Conservation (phyloP, 305 asterid species). For the Coffea humblotiana region DNA sequence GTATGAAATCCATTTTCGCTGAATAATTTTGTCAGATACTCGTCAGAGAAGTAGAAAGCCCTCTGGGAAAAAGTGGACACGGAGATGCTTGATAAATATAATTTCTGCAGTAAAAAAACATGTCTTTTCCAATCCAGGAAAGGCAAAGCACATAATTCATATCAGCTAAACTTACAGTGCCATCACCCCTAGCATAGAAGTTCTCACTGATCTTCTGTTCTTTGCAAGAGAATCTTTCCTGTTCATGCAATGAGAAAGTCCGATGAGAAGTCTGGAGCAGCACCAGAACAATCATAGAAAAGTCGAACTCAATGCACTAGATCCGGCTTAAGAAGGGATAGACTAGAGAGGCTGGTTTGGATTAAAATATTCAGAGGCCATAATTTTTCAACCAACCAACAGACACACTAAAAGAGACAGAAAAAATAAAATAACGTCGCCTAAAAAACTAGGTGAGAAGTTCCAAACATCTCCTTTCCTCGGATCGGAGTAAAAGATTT, state of each 20-base stretch:
- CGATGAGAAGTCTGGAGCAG: slow-evolving; percentile 6
- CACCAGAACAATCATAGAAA: neutral
- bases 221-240: slow-evolving; percentile 86
- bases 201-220: slow-evolving; percentile 92
- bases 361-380: neutral
- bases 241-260: slow-evolving; percentile 20
- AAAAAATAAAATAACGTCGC: no score
- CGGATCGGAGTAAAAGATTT: neutral
- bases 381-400: neutral
- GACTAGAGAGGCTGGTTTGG: neutral
- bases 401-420: neutral
- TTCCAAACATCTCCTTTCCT: neutral
- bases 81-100: neutral
- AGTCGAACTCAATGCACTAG: neutral
- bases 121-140: neutral
- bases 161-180: slow-evolving; percentile 69
- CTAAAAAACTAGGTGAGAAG: neutral
- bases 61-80: slow-evolving; percentile 49
- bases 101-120: neutral
- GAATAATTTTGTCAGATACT: slow-evolving; percentile 67
- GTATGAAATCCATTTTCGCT: slow-evolving; percentile 63
- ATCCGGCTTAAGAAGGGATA: no score
- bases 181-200: slow-evolving; percentile 96
- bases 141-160: slow-evolving; percentile 6
- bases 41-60: slow-evolving; percentile 92